phyloP scores from a whole-genome alignment of 306 rosid genomes.

The Glycine soja region DNA sequence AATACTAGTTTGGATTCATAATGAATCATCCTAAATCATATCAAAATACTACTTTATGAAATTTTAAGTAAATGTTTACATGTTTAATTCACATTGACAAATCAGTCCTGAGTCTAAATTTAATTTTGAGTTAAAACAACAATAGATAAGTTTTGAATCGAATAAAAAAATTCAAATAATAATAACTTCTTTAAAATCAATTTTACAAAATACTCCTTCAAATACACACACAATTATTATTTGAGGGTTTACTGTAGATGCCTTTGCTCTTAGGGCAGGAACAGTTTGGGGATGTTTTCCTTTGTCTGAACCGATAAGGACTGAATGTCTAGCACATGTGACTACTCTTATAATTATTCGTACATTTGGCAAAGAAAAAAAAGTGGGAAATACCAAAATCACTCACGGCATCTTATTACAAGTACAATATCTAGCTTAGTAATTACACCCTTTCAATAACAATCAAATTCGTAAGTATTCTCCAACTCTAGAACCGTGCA shows the following conservation, averaged over 20 bases:
- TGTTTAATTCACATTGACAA: too few species aligned
- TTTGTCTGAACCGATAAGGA: conserved; percentile 33
- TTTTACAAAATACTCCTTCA: too few species aligned
- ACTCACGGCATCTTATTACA: neutral
- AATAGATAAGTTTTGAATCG: too few species aligned
- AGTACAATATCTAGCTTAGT: neutral
- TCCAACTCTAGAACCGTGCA: conserved; percentile 30
- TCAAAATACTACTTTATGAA: too few species aligned
- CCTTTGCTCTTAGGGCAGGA: conserved; percentile 34
- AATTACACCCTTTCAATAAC: conserved; percentile 20
- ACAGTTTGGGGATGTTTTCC: conserved; percentile 42
- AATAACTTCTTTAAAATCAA: too few species aligned
- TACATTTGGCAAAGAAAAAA: neutral
- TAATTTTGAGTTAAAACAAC: too few species aligned
- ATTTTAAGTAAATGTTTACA: too few species aligned
- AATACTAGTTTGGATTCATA: too few species aligned
- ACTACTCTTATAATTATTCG: neutral
- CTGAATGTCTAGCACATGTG: conserved; percentile 2
- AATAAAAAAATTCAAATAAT: too few species aligned
- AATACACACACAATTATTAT: too few species aligned
- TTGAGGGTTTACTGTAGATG: conserved; percentile 19
- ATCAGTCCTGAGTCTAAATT: too few species aligned
- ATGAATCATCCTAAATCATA: too few species aligned
- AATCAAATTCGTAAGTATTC: conserved; percentile 2
- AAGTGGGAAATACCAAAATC: neutral